Evolutionary conservation across 2,329 filamentous ascomycete species (phyloP), one percentile per base, ranked within the genome.

Genomic region (Cladosporium sp.): DNA sequence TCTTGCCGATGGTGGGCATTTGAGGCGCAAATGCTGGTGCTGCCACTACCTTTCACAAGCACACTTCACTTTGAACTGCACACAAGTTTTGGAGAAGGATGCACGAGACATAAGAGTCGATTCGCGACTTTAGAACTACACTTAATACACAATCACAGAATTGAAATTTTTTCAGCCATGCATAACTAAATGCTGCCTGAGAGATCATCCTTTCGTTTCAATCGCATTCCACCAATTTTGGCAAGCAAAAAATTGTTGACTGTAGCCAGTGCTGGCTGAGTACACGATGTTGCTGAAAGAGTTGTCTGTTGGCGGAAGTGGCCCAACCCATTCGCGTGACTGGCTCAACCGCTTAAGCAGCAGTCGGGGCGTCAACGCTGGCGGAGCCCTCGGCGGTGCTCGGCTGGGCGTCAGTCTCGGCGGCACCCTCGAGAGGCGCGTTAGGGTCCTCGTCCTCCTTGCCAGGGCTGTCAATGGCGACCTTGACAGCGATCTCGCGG

Each of bases 401-500:
- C 14, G 48, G 65, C 55, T 61, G 63, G 43, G 58, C 61, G 41
- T 63, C 65, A 45, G 60, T 59, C 52, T 66, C 64, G 46, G 59
- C 59, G 18, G 54, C 58, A 35, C 70, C 68, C 65, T 75, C 71
- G 51, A 78, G 74, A 52, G 66, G 70, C 54, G 70, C 74, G 59
- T 74, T 76, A 54, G 76, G 72, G 63, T 79, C 86, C 67, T 87
- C 83, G 70, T 96, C 92, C 75, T 96, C 92, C 86, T 97, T 98
- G 77, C 95, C 92, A 60, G 93, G 93, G 81, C 90, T 96, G 79
- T 98, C 93, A 69, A 98, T 97, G 70, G 93, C 93, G 70, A 98
- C 91, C 87, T 98, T 98, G 82, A 98, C 93, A 61, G 93, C 93
- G 65, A 98, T 98, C 79, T 97, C 92, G 68, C 93, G 92, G 60